Evolutionary conservation across 2,329 filamentous ascomycete species (phyloP).

Genomic region (Aspergillus fructus): DNA sequence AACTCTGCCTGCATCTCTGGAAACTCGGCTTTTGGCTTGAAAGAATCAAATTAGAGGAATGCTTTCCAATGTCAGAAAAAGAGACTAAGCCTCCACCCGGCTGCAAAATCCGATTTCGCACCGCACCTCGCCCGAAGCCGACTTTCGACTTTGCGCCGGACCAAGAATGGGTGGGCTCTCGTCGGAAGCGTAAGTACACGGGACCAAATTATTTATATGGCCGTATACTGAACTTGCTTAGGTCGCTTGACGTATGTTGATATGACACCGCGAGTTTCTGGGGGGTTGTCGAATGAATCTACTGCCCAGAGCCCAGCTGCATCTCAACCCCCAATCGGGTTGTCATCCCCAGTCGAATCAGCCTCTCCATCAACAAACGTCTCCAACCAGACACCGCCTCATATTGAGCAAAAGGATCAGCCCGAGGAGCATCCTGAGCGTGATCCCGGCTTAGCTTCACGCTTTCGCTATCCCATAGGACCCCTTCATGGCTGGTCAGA

Average conservation of each 20-base stretch:
- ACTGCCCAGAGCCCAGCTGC: not conserved
- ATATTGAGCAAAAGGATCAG: not conserved
- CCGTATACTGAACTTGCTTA: not conserved
- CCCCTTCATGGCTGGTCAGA: constrained; percentile 4
- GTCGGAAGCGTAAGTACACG: not conserved
- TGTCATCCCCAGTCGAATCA: not conserved
- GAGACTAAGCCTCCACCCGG: not conserved
- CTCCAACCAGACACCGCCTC: not conserved
- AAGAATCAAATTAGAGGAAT: no score
- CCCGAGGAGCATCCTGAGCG: not conserved
- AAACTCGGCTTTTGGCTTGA: no score
- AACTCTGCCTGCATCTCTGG: no score
- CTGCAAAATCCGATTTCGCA: constrained; percentile 2
- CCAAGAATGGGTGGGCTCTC: constrained; percentile 7
- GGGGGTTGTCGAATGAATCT: not conserved
- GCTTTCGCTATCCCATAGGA: not conserved
- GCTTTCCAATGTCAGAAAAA: not conserved
- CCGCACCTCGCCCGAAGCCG: not conserved
- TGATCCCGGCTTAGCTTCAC: not conserved
- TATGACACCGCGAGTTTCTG: not conserved
- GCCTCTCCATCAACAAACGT: not conserved
- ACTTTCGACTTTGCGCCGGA: constrained; percentile 3
- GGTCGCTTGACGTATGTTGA: not conserved
- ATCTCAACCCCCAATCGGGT: not conserved
- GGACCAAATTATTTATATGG: not conserved